phyloP scores from a whole-genome alignment of 345 rosid species.

The Litchi chinensis region DNA sequence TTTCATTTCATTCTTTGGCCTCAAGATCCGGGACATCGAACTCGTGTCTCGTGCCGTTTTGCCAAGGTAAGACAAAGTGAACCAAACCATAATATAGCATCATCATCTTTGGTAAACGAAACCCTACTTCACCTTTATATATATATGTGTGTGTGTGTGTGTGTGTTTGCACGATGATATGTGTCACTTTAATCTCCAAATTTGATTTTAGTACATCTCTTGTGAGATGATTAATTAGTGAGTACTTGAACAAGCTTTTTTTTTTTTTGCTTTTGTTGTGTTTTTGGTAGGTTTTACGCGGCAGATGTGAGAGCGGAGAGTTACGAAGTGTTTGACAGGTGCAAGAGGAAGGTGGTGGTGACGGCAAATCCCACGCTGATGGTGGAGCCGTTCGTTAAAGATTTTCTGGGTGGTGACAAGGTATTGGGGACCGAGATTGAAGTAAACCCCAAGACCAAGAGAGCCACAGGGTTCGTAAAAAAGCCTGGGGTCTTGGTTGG shows the following conservation, averaged over 20 bases:
- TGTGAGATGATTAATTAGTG: not conserved
- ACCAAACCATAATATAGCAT: not conserved
- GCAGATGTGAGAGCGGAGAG: constrained; percentile 87
- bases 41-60: constrained; percentile 88
- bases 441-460: constrained; percentile 71
- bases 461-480: constrained; percentile 89
- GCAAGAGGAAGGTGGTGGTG: constrained; percentile 92
- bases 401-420: constrained; percentile 83
- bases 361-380: constrained; percentile 87
- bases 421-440: constrained; percentile 96
- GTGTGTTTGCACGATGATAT: too few species aligned
- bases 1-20: constrained; percentile 78
- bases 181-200: not conserved
- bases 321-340: constrained; percentile 73
- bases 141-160: too few species aligned
- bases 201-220: not conserved
- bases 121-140: not conserved
- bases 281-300: constrained; percentile 70
- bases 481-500: constrained; percentile 85
- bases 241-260: not conserved
- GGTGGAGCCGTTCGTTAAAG: constrained; percentile 95
- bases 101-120: not conserved
- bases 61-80: constrained; percentile 48
- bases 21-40: constrained; percentile 87
- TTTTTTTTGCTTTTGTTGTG: not conserved